Evolutionary conservation across 1,284 basidiomycete genomes (phyloP).

Genomic region (Irpex sp.): DNA sequence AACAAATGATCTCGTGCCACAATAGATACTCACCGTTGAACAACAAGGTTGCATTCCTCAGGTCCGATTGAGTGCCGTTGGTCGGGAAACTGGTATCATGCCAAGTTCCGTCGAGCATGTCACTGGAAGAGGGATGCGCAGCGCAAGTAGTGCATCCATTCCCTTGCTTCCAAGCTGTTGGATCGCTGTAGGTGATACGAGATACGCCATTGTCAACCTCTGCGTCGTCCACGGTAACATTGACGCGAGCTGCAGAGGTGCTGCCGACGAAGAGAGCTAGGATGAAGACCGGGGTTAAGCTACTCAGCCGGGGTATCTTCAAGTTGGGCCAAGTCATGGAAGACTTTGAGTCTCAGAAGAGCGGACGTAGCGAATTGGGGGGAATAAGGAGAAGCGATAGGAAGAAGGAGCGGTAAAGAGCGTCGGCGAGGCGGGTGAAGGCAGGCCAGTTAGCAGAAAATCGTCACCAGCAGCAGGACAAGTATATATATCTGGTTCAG

Average conservation of each 20-base stretch:
- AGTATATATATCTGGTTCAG: too few relatives aligned
- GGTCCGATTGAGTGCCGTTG: background rate
- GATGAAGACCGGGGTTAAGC: background rate
- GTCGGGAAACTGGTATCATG: conserved; percentile 20
- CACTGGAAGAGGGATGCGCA: conserved; percentile 20
- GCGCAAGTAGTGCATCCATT: conserved; percentile 20
- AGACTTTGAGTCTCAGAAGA: too few relatives aligned
- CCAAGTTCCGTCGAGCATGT: conserved; percentile 19
- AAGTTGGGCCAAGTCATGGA: too few relatives aligned
- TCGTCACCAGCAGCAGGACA: too few relatives aligned
- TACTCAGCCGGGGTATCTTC: too few relatives aligned
- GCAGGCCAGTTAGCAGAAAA: too few relatives aligned
- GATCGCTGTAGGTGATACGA: conserved; percentile 28
- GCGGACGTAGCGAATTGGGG: too few relatives aligned
- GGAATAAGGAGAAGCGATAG: too few relatives aligned
- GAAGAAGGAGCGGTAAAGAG: too few relatives aligned
- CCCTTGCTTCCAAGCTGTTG: conserved; percentile 28
- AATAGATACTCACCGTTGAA: conserved; percentile 22
- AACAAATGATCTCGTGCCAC: background rate
- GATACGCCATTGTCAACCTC: conserved; percentile 34
- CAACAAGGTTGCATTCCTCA: background rate
- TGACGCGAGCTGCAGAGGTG: conserved; percentile 25
- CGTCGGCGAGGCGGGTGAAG: too few relatives aligned
- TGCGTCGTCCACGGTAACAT: conserved; percentile 42
- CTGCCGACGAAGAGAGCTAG: background rate